Evolutionary conservation across 1,284 basidiomycete genomes (phyloP), one percentile per base, ranked within the genome.

Genomic region (Phenoliferia sp.): DNA sequence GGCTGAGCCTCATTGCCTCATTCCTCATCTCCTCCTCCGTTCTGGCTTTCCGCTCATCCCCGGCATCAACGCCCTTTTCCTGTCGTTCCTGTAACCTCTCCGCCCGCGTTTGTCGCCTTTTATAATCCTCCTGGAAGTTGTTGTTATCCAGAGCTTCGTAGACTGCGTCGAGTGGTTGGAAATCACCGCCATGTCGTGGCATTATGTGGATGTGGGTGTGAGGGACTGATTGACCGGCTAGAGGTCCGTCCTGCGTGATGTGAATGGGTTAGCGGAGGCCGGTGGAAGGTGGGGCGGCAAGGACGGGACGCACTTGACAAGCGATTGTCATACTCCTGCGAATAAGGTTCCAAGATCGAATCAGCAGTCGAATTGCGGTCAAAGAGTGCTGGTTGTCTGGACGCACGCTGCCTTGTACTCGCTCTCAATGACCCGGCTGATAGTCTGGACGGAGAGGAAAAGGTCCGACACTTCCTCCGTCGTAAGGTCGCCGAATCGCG

Each of bases 171-270:
- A 92, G 90, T 3, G 85, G 82, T 6, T 80, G 78, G 16, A 69
- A 71, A 44, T 73, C 72, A 48, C 62, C 63, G 22, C 62, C 64
- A 52, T n/a, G 34, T 26, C 29, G 56, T 16, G 39, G n/a, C 10
- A 96, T 81, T 34, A 95, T 80, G 77, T 95, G 93, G 71, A 95
- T 89, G 78, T 96, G 93, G 29, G 95, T 90, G 76, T 95, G 93
- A 0, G 92, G 88, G 19, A 94, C 87, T 5, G 86, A 87, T 81
- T 96, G 93, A 0, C 92, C 88, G 0, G 92, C 90, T 5, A 31
- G 33, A 3, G 52, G 32, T n/a, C 35, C 26, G 22, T 28, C 50
- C 31, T 35, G n/a, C n/a, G 59, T 16, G 31, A 35, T 26, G 15
- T 3, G 10, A n/a, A 56, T 10, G 22, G 19, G 50, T 52, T 48